These are phyloP conservation scores for Oidiodendron maius DNA, from an alignment of 495 filamentous ascomycete genomes.

Conservation along the genomic window DNA sequence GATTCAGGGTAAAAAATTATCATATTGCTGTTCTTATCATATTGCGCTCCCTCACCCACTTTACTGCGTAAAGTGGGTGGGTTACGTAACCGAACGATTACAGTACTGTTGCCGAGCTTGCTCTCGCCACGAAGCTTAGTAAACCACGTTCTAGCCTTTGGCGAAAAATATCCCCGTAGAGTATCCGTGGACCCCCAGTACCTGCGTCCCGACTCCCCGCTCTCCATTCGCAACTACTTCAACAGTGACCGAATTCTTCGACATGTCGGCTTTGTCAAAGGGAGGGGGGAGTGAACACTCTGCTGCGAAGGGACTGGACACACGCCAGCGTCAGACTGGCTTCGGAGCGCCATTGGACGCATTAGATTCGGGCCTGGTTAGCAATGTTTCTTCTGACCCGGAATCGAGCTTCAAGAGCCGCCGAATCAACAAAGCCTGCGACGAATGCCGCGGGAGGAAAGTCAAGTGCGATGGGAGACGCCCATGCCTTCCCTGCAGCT, in stretches of 20 bases:
- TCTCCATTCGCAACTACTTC: neutral
- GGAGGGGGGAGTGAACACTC: neutral
- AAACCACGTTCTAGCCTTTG: too few species aligned
- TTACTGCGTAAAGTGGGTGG: too few species aligned
- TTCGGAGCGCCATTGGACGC: neutral
- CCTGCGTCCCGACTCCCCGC: too few species aligned
- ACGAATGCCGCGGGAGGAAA: constrained; percentile 74
- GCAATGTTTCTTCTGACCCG: constrained; percentile 1
- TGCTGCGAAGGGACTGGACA: neutral
- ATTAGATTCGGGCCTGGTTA: neutral
- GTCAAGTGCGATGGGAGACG: constrained; percentile 81
- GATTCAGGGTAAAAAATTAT: too few species aligned
- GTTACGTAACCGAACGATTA: too few species aligned
- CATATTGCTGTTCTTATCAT: too few species aligned
- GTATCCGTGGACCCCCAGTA: too few species aligned
- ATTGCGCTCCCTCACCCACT: too few species aligned
- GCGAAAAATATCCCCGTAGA: too few species aligned
- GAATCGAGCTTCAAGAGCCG: constrained; percentile 2
- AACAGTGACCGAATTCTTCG: neutral
- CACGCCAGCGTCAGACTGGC: neutral
- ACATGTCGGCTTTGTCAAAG: neutral
- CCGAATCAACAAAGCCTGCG: constrained; percentile 47
- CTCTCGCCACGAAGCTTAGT: too few species aligned
- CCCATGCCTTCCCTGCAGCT: constrained; percentile 75
- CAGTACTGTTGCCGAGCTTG: too few species aligned